A percentile compares a stretch with the other conserved stretches of the same genome.
phyloP scores from a whole-genome alignment of 2,329 filamentous ascomycete genomes.

The Claviceps quebecensis region DNA sequence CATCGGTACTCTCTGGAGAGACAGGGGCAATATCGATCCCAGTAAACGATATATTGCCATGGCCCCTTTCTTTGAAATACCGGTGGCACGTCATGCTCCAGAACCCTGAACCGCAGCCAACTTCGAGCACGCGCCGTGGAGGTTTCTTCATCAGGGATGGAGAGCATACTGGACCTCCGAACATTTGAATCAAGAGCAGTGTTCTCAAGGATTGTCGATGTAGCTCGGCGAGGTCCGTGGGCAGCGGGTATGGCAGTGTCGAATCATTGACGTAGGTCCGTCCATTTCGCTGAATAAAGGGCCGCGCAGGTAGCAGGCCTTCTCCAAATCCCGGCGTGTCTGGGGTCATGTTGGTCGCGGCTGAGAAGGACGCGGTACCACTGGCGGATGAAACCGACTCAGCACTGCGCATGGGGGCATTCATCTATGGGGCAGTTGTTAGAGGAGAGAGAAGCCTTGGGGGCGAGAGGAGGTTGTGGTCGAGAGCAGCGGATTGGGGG shows the following conservation, averaged over 20 bases:
- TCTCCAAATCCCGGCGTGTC: constrained; percentile 32
- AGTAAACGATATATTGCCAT: constrained; percentile 59
- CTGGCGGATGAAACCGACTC: constrained; percentile 34
- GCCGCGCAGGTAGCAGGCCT: constrained; percentile 25
- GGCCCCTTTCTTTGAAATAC: constrained; percentile 56
- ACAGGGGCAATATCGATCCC: constrained; percentile 71
- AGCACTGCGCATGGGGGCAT: constrained; percentile 23
- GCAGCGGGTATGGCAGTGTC: constrained; percentile 64
- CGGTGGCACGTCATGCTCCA: constrained; percentile 85
- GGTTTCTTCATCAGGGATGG: constrained; percentile 51
- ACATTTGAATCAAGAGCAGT: constrained; percentile 65
- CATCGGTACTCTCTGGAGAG: constrained; percentile 29
- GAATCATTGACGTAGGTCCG: constrained; percentile 70
- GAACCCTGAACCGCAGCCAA: constrained; percentile 77
- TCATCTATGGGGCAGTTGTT: constrained; percentile 19
- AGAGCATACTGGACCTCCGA: constrained; percentile 66
- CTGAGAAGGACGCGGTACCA: constrained; percentile 26
- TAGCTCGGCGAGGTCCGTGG: constrained; percentile 73
- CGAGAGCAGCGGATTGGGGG: background rate
- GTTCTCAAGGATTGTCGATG: constrained; percentile 80
- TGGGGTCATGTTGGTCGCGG: constrained; percentile 34
- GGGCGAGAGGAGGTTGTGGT: background rate
- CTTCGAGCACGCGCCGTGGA: constrained; percentile 66
- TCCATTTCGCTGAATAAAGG: constrained; percentile 61
- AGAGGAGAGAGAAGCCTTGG: background rate